Conservation (phyloP, 2,329 filamentous ascomycete genomes). For the Fulvia fulva region DNA sequence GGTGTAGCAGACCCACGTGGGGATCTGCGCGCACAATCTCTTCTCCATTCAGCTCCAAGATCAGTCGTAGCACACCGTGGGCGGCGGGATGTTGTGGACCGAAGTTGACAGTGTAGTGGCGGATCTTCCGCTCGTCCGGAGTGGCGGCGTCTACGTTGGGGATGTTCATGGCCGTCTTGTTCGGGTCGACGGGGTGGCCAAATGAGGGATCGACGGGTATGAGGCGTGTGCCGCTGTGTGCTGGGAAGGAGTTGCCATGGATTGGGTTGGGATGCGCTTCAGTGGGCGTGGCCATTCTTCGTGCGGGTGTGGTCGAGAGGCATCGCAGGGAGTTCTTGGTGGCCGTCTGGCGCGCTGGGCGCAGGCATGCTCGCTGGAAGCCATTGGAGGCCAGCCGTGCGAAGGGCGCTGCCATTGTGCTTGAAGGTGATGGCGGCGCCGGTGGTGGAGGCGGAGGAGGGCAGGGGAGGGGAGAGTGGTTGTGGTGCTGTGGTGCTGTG, state of each 20-base stretch:
- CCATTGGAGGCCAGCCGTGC: slow-evolving; percentile 66
- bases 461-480: slow-evolving; percentile 2
- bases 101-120: slow-evolving; percentile 99
- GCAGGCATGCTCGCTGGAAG: slow-evolving; percentile 48
- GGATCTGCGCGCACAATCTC: slow-evolving; percentile 95
- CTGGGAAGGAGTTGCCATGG: slow-evolving; percentile 18
- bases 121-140: slow-evolving; percentile 73
- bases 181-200: slow-evolving; percentile 43
- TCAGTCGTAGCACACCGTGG: slow-evolving; percentile 94
- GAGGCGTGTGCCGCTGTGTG: slow-evolving; percentile 55
- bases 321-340: slow-evolving; percentile 45
- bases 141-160: slow-evolving; percentile 43
- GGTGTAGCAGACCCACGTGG: slow-evolving; percentile 91
- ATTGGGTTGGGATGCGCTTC: slow-evolving; percentile 23
- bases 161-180: slow-evolving; percentile 44
- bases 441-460: slow-evolving; percentile 17
- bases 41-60: slow-evolving; percentile 96
- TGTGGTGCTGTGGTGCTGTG: not conserved
- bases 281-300: slow-evolving; percentile 58
- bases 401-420: slow-evolving; percentile 65
- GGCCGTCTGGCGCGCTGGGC: slow-evolving; percentile 31
- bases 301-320: slow-evolving; percentile 62
- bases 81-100: slow-evolving; percentile 97
- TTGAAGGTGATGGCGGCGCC: slow-evolving; percentile 29
- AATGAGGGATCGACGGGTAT: slow-evolving; percentile 65